These are phyloP conservation scores for Fusarium mundagurra DNA, from an alignment of 2,329 filamentous ascomycete species.

Conservation along the genomic window DNA sequence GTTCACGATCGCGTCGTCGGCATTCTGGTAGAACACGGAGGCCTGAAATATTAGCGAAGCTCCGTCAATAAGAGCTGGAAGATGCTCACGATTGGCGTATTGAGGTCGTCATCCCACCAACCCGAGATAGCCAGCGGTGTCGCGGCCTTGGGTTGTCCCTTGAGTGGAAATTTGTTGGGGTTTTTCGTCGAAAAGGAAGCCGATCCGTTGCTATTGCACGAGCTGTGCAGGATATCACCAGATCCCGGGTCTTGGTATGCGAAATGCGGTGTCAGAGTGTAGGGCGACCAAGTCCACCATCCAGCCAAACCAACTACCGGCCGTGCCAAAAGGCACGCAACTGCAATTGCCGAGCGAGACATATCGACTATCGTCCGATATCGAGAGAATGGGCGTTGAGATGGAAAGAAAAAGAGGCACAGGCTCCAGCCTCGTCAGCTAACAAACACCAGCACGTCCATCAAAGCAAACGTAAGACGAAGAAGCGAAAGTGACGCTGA, in stretches of 20 bases:
- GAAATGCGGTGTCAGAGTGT: conserved; percentile 30
- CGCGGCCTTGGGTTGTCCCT: conserved; percentile 11
- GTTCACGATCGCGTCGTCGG: conserved; percentile 19
- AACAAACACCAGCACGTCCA: neutral
- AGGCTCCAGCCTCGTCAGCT: neutral
- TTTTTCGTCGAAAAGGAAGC: conserved; percentile 23
- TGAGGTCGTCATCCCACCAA: conserved; percentile 28
- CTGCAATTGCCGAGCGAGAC: neutral
- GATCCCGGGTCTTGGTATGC: conserved; percentile 35
- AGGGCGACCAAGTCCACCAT: conserved; percentile 32
- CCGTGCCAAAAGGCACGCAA: conserved; percentile 8
- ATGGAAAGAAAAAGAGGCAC: neutral
- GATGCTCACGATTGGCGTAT: conserved; percentile 21
- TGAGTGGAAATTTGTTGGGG: conserved; percentile 24
- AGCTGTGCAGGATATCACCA: conserved; percentile 30
- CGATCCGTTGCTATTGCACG: conserved; percentile 31
- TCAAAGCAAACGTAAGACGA: neutral
- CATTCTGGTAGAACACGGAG: conserved; percentile 28
- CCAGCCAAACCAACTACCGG: conserved; percentile 22
- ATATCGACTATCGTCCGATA: neutral
- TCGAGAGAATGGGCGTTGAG: neutral
- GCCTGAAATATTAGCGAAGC: neutral
- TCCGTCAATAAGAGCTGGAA: accelerated
- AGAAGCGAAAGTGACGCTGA: conserved; percentile 1
- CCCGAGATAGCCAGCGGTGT: conserved; percentile 19